Evolutionary conservation across 805 yeast species (phyloP), one percentile per base, ranked within the genome.

Genomic region (Candida verbasci): DNA sequence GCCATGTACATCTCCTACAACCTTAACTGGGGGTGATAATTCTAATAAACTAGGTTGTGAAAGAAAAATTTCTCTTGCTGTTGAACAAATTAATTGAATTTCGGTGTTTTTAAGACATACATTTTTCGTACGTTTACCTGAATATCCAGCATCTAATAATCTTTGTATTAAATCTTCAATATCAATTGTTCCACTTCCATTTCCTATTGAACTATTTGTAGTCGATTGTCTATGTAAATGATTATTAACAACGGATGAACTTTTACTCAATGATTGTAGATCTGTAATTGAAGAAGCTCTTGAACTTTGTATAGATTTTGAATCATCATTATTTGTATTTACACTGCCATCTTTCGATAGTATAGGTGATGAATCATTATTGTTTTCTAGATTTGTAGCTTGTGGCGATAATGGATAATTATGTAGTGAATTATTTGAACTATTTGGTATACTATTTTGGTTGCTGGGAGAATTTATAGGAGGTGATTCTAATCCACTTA

Each of bases 1-100:
- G 21, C 98, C 98, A 60, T 93, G 98, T 21, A 93, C 95, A 57
- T 93, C 98, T 32, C 94, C 94, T 4, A 85, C 94, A 16, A 84
- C 84, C 56, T 85, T 85, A 16, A 84, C 93, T 0, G 94, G 93
- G 2, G 93, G 86, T 29, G 86, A 77, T 42, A 91, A 69, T 58
- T 93, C 97, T 40, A 91, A 68, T 35, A 91, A 63, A 4, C 96
- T 75, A 5, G 98, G 98, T 58, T 93, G 97, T 37, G 85, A 76
- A 39, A 93, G 64, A 50, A 93, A 86, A 11, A 91, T 80, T 53
- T 93, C 96, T 43, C 96, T 72, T 3, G 97, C 95, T 26, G 79
- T 77, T 26, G 85, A 74, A 63, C 98, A 93, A 29, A 93, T 81
- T 46, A 78, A 72, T 17, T 88, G 84, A 44, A 93, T 89, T 55